Conservation (phyloP, 345 rosid genomes). For the Brassica napus region DNA sequence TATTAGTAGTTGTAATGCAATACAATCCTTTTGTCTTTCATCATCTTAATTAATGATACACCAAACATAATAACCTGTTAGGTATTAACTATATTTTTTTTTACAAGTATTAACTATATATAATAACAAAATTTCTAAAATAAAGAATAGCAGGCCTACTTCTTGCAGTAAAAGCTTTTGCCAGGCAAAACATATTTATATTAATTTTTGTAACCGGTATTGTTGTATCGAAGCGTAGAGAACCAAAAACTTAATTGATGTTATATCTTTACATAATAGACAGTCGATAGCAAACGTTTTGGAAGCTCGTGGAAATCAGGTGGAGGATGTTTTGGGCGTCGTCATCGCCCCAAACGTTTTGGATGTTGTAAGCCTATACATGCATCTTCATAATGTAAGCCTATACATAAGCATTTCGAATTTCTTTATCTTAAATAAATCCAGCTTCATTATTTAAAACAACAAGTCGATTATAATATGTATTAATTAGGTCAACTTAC, state of each 20-base stretch:
- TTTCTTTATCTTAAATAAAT: constrained; percentile 34
- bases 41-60: neutral
- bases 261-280: neutral
- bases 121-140: no score
- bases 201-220: neutral
- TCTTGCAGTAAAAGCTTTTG: neutral
- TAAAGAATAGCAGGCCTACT: neutral
- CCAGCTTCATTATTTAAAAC: constrained; percentile 26
- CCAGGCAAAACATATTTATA: neutral
- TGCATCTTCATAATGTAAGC: constrained; percentile 31
- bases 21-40: neutral
- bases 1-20: no score
- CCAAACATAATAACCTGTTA: neutral
- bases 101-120: no score
- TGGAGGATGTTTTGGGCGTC: constrained; percentile 8
- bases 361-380: constrained; percentile 24
- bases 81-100: neutral
- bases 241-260: neutral
- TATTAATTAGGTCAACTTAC: constrained; percentile 25
- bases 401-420: constrained; percentile 27
- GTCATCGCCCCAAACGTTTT: constrained; percentile 1
- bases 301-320: constrained; percentile 19
- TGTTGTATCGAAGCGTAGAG: neutral
- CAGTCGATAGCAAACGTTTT: neutral
- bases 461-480: constrained; percentile 6